These are phyloP conservation scores for Vanrija sp. DNA, from an alignment of 1,284 basidiomycete genomes.

Conservation along the genomic window DNA sequence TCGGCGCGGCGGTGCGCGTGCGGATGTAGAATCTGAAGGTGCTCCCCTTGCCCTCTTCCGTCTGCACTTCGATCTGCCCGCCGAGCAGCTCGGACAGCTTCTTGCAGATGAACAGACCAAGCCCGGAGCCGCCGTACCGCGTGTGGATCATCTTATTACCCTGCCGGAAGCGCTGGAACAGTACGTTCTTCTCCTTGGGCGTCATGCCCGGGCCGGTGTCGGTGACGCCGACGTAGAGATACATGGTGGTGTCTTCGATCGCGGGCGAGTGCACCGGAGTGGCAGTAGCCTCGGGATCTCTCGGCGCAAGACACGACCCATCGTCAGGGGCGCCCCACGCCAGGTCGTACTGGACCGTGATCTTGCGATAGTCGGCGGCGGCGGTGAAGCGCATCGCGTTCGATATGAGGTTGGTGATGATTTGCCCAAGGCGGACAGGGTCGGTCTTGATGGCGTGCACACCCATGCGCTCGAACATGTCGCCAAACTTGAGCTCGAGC, in stretches of 20 bases:
- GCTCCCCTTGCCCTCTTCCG: slow-evolving; percentile 31
- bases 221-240: slow-evolving; percentile 34
- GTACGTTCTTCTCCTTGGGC: slow-evolving; percentile 31
- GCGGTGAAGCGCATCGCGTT: slow-evolving; percentile 25
- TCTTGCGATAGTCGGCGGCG: slow-evolving; percentile 10
- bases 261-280: slow-evolving; percentile 23
- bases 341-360: slow-evolving; percentile 26
- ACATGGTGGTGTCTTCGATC: slow-evolving; percentile 30
- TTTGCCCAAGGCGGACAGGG: slow-evolving; percentile 41
- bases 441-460: slow-evolving; percentile 36
- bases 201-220: slow-evolving; percentile 46
- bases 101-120: slow-evolving; percentile 43
- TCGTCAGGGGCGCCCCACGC: slow-evolving; percentile 18
- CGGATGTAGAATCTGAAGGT: slow-evolving; percentile 49
- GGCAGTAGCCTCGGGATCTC: background rate
- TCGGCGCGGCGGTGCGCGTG: slow-evolving; percentile 18
- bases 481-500: slow-evolving; percentile 26
- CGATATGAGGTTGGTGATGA: slow-evolving; percentile 32
- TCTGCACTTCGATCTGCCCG: slow-evolving; percentile 41
- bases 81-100: slow-evolving; percentile 39
- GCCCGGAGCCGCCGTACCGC: slow-evolving; percentile 43
- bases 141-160: slow-evolving; percentile 44
- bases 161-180: slow-evolving; percentile 43
- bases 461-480: slow-evolving; percentile 20
- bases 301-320: too few relatives aligned